Conservation (phyloP, 768 basidiomycete species). For the Auricularia heimuer region DNA sequence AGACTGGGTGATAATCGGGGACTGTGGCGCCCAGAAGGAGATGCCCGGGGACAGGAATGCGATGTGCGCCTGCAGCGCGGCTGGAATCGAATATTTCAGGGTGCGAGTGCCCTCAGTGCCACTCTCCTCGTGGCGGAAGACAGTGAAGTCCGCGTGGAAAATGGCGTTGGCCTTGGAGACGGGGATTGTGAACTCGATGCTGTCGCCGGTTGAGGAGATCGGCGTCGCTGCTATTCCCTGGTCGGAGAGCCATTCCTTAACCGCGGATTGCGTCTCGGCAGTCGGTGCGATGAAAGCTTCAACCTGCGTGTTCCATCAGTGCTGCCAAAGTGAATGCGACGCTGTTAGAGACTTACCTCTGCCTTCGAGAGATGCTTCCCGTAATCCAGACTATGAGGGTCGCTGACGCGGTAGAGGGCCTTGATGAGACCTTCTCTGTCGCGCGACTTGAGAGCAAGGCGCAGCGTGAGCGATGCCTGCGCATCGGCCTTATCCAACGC, state of each 20-base stretch:
- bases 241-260: conserved; percentile 16
- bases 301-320: conserved; percentile 10
- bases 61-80: conserved; percentile 15
- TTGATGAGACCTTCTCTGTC: too few relatives aligned
- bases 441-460: too few relatives aligned
- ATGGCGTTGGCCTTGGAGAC: conserved; percentile 20
- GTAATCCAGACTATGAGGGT: conserved; percentile 13
- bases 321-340: too few relatives aligned
- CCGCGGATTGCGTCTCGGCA: conserved; percentile 14
- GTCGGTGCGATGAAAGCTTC: conserved; percentile 21
- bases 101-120: conserved; percentile 18
- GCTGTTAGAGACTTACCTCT: conserved; percentile 14
- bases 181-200: conserved; percentile 20
- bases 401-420: conserved; percentile 18
- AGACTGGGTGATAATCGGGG: not conserved
- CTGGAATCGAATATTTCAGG: conserved; percentile 20
- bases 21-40: conserved; percentile 9
- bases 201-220: conserved; percentile 19
- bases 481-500: too few relatives aligned
- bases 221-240: conserved; percentile 17
- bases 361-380: conserved; percentile 26
- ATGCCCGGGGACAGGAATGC: conserved; percentile 24
- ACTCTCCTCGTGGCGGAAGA: conserved; percentile 16
- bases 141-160: conserved; percentile 19
- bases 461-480: too few relatives aligned